These are phyloP conservation scores for Monilinia laxa DNA, from an alignment of 2,329 filamentous ascomycete genomes.

Conservation along the genomic window DNA sequence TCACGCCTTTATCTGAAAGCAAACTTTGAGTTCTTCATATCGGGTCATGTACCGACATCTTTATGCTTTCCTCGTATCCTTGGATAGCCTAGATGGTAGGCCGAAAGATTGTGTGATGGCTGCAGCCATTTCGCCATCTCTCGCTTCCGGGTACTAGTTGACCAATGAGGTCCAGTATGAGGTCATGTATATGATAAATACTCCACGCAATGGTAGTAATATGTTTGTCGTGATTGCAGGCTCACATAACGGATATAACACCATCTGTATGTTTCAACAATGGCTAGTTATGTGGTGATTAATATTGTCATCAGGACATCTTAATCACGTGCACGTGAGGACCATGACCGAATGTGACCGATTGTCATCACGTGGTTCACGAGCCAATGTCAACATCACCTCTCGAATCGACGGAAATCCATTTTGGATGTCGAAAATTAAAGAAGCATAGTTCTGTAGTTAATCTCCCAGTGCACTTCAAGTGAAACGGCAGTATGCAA, in stretches of 20 bases:
- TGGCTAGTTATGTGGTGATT: background rate
- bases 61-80: background rate
- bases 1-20: background rate
- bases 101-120: slow-evolving; percentile 17
- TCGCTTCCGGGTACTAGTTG: slow-evolving; percentile 1
- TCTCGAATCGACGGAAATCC: background rate
- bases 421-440: background rate
- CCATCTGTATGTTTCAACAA: background rate
- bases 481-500: background rate
- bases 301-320: background rate
- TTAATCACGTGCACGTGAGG: background rate
- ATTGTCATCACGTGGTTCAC: background rate
- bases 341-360: too few relatives aligned
- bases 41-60: background rate
- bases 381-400: background rate
- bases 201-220: background rate
- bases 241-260: background rate
- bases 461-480: rapidly evolving
- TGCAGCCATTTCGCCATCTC: slow-evolving; percentile 17
- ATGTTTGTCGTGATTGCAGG: slow-evolving; percentile 5
- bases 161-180: background rate
- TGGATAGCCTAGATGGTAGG: too few relatives aligned
- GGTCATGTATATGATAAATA: background rate
- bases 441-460: background rate
- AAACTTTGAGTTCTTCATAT: background rate